Base-by-base conservation (phyloP, 805 yeast species). In the Lachancea kluyveri region DNA sequence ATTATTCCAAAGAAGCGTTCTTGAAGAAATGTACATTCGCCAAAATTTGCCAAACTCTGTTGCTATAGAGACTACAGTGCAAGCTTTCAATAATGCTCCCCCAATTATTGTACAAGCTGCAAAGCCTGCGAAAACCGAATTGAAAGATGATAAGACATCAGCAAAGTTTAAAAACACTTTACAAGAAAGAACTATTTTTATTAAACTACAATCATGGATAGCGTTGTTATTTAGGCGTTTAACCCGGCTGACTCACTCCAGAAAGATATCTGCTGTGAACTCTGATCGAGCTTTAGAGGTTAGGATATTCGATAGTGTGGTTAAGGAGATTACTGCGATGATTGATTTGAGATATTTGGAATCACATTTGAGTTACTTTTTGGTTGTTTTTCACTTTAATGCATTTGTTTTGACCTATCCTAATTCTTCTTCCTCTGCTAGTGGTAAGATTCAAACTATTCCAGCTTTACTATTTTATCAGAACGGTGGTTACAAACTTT, bases 81-180 rank as follows among this genome's bases (percentile, higher is more conserved):
- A 49, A 23, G 70, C 80, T 0, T 51, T 54, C n/a, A 62, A 68
- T 63, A 14, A 43, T 43, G 32, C 59, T 46, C 68, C 68, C 2
- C 67, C 68, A 6, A 33, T 64, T 10, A 50, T 68, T 26, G 60
- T 74, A 6, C 65, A 63, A 36, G 54, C 66, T 0, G 61, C 60
- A 2, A 67, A 68, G 16, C 75, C 74, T 0, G 41, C 49, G 4
- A 47, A 59, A 28, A 43, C 62, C 22, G 47, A 50, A 16, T 38
- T 52, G 28, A 50, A 60, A 34, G 54, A 63, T 36, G 68, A 66
- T 21, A 67, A 66, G 24, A 69, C 73, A 0, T 65, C 74, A 24
- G 72, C 81, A 1, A 77, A 75, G 42, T 74, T 64, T 56, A 80
- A 80, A 41, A 82, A 81, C 45, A 59, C 79, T 0, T 55, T 72